phyloP scores from a whole-genome alignment of 257 asterid species.

The Solanum pinnatisectum region DNA sequence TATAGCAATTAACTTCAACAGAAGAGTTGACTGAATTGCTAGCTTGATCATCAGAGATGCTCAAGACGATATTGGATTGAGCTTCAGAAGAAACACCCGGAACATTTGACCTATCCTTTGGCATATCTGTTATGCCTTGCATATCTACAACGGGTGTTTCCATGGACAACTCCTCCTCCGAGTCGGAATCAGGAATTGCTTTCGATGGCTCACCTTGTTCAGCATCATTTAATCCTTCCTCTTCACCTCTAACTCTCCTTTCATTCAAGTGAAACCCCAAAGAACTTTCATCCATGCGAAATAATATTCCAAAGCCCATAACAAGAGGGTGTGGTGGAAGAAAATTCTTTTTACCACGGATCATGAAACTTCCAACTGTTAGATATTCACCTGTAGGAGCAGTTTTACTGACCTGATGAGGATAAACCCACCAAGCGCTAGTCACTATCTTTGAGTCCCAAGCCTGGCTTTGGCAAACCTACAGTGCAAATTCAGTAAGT shows the following conservation, averaged over 20 bases:
- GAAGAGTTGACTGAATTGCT: conserved; percentile 14
- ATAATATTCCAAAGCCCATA: conserved; percentile 95
- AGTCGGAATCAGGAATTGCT: conserved; percentile 64
- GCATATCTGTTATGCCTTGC: conserved; percentile 16
- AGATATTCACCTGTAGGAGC: conserved; percentile 99
- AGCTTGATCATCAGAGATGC: conserved; percentile 18
- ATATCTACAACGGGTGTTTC: conserved; percentile 27
- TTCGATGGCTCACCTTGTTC: conserved; percentile 46
- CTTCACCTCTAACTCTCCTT: conserved; percentile 95
- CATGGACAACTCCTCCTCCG: conserved; percentile 49
- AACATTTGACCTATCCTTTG: conserved; percentile 17
- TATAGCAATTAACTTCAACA: conserved; percentile 17
- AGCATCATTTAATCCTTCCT: conserved; percentile 59
- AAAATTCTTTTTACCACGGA: conserved; percentile 95
- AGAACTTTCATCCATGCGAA: conserved; percentile 96
- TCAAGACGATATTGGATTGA: conserved; percentile 14
- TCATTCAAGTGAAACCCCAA: conserved; percentile 96
- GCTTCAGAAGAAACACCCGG: conserved; percentile 18
- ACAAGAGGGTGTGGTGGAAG: conserved; percentile 94
- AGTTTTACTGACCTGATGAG: conserved; percentile 95
- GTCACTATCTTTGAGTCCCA: conserved; percentile 99
- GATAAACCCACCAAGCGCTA: conserved; percentile 99
- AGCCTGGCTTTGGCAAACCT: conserved; percentile 99
- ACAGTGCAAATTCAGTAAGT: conserved; percentile 7
- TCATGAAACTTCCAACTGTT: conserved; percentile 99